phyloP scores from a whole-genome alignment of 257 asterid genomes.

The Lantana camara region DNA sequence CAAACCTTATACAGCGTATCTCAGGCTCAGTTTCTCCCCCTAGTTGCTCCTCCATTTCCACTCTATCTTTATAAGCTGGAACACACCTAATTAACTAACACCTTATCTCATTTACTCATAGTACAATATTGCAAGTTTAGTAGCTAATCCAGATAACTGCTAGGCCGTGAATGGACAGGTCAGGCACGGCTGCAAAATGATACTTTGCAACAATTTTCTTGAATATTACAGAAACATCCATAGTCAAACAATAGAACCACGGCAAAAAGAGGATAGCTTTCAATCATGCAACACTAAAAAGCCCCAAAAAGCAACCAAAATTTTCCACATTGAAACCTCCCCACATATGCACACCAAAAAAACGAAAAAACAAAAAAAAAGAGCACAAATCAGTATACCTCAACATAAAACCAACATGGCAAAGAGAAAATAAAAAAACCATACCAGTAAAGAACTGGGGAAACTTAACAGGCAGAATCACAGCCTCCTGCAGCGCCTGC shows the following conservation, averaged over 20 bases:
- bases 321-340: neutral
- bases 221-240: neutral
- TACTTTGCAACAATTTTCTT: too few species aligned
- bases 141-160: conserved; percentile 13
- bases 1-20: neutral
- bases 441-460: conserved; percentile 61
- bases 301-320: too few species aligned
- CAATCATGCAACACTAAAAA: neutral
- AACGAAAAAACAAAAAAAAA: too few species aligned
- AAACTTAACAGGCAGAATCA: conserved; percentile 47
- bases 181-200: too few species aligned
- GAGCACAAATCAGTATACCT: neutral
- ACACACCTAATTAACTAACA: conserved; percentile 4
- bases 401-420: neutral
- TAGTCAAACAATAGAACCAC: neutral
- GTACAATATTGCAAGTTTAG: neutral
- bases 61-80: neutral
- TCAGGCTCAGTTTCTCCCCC: neutral
- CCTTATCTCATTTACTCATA: neutral
- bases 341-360: conserved; percentile 9
- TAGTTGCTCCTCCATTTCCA: neutral
- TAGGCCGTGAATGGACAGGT: neutral
- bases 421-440: neutral
- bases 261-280: neutral
- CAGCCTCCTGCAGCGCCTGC: conserved; percentile 36